phyloP scores from a whole-genome alignment of 139 green algal genomes.

The Picochlorum costavermella region DNA sequence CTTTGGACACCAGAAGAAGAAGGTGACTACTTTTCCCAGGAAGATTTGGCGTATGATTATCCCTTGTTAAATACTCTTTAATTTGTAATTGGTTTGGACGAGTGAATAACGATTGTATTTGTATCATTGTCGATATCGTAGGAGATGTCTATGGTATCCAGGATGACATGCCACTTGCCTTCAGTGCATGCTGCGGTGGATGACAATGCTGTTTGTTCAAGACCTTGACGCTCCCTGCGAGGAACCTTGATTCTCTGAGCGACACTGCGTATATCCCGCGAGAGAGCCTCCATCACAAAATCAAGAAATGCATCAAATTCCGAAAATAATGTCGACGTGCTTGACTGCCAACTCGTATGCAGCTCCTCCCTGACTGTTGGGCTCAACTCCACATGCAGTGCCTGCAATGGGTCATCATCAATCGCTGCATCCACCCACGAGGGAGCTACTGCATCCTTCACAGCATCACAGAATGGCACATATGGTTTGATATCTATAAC shows the following conservation, averaged over 20 bases:
- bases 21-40: constrained; percentile 66
- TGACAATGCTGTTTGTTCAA: constrained; percentile 1
- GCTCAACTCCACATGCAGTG: constrained; percentile 5
- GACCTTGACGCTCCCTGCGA: constrained; percentile 7
- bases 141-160: constrained; percentile 46
- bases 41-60: constrained; percentile 73
- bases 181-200: neutral
- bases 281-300: constrained; percentile 46
- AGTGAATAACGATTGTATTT: no score
- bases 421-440: constrained; percentile 54
- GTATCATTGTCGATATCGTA: no score
- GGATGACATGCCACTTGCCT: constrained; percentile 43
- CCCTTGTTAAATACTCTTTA: constrained; percentile 14
- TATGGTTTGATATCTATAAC: constrained; percentile 94
- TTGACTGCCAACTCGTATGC: constrained; percentile 6
- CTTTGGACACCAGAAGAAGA: constrained; percentile 94
- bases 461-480: constrained; percentile 72
- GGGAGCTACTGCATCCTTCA: constrained; percentile 54
- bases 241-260: constrained; percentile 46
- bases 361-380: constrained; percentile 4
- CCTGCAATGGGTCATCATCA: constrained; percentile 20
- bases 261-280: constrained; percentile 59
- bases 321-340: constrained; percentile 11
- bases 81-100: neutral
- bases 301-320: constrained; percentile 12